These are phyloP conservation scores for Hyaloscypha hepaticicola DNA, from an alignment of 495 filamentous ascomycete genomes.

Conservation along the genomic window DNA sequence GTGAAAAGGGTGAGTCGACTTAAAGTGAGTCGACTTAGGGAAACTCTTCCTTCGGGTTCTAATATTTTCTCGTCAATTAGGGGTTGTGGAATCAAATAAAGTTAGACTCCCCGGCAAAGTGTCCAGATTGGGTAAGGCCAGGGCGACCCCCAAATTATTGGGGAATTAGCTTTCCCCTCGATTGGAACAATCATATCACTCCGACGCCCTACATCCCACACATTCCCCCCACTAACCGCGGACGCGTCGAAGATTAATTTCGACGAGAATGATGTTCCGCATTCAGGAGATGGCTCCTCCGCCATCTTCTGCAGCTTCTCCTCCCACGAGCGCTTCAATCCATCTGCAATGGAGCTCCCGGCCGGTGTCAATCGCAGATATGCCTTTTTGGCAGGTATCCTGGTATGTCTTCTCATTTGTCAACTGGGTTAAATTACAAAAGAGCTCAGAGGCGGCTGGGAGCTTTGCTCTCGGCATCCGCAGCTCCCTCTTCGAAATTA, in stretches of 20 bases:
- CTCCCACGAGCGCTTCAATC: background rate
- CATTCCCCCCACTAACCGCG: background rate
- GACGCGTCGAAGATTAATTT: background rate
- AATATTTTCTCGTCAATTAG: too few species aligned
- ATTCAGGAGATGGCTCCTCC: background rate
- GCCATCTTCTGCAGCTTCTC: background rate
- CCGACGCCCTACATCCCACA: background rate
- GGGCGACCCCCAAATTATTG: background rate
- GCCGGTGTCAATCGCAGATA: conserved; percentile 20
- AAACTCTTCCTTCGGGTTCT: too few species aligned
- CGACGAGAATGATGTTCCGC: background rate
- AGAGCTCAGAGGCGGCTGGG: too few species aligned
- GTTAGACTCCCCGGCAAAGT: background rate
- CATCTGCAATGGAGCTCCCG: conserved; percentile 6
- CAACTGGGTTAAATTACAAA: too few species aligned
- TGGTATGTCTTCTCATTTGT: too few species aligned
- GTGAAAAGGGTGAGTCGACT: too few species aligned
- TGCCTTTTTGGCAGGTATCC: conserved; percentile 12
- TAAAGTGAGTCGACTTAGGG: too few species aligned
- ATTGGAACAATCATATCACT: background rate
- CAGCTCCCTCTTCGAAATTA: too few species aligned
- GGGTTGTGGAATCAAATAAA: background rate
- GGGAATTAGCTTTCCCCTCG: background rate
- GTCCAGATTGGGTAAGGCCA: background rate
- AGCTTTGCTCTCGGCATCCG: too few species aligned